phyloP scores from a whole-genome alignment of 2,329 filamentous ascomycete genomes.

The Penicillium hesseltinei region DNA sequence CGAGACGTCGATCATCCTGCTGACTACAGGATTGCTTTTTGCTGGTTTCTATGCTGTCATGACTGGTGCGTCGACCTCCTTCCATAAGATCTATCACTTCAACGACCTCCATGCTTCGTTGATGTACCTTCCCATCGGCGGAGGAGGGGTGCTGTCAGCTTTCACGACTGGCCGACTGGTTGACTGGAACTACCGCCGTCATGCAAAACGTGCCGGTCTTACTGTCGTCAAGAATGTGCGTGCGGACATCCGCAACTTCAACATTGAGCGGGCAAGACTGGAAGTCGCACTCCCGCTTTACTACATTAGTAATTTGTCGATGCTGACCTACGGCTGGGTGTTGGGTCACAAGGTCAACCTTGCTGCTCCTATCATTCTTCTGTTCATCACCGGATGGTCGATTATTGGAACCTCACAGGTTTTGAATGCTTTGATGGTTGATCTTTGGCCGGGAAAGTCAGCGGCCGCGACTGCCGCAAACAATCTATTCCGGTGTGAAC shows the following conservation, averaged over 20 bases:
- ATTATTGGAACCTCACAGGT: conserved; percentile 40
- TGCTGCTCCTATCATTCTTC: conserved; percentile 33
- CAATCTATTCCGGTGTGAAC: conserved; percentile 41
- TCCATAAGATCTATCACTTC: conserved; percentile 48
- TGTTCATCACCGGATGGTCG: conserved; percentile 36
- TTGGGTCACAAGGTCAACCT: conserved; percentile 31
- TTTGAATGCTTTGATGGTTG: conserved; percentile 47
- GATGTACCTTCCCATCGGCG: conserved; percentile 33
- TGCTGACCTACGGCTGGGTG: conserved; percentile 40
- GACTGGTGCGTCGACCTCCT: conserved; percentile 48
- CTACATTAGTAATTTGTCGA: conserved; percentile 24
- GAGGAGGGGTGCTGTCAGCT: conserved; percentile 20
- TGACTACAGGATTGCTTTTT: conserved; percentile 46
- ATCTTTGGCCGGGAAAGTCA: conserved; percentile 38
- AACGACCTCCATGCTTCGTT: conserved; percentile 49
- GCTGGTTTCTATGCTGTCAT: conserved; percentile 50
- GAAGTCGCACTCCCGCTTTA: conserved; percentile 36
- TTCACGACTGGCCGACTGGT: conserved; percentile 54
- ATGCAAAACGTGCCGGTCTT: conserved; percentile 61
- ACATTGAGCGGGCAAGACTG: conserved; percentile 46
- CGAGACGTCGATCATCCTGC: conserved; percentile 37
- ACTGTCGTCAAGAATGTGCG: conserved; percentile 53
- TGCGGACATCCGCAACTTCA: conserved; percentile 42
- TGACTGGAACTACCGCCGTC: conserved; percentile 71
- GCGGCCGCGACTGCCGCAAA: conserved; percentile 43